Percentiles rank a stretch among this genome's conserved stretches.
phyloP scores from a whole-genome alignment of 371 early-diverging fungal species.

The Mucor velutinosus region DNA sequence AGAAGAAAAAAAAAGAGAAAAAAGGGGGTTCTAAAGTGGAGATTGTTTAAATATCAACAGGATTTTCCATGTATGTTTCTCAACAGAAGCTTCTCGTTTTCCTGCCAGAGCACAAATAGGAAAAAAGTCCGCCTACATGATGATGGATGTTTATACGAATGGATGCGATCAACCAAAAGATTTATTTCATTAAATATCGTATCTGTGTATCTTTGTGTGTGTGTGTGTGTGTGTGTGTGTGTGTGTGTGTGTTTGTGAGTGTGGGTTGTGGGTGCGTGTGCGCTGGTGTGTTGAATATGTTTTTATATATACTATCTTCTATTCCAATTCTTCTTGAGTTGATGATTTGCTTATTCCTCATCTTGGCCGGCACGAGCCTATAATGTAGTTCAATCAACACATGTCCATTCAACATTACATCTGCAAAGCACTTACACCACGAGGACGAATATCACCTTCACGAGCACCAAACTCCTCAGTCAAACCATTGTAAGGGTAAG shows the following conservation, averaged over 20 bases:
- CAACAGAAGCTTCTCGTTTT: conserved; percentile 15
- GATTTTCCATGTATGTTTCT: conserved; percentile 5
- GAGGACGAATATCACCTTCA: conserved; percentile 46
- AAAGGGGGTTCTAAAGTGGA: not conserved
- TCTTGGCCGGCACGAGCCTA: conserved; percentile 32
- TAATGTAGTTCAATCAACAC: not conserved
- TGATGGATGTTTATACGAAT: not conserved
- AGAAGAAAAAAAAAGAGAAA: not conserved
- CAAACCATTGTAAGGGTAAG: conserved; percentile 55
- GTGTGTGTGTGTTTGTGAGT: not conserved
- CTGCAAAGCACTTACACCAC: conserved; percentile 39
- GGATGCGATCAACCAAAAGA: not conserved
- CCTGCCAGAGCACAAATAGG: not conserved
- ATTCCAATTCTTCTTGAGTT: not conserved
- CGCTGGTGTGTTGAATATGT: not conserved
- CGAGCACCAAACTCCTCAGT: conserved; percentile 50
- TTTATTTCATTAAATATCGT: not conserved
- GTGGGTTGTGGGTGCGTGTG: not conserved
- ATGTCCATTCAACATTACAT: not conserved
- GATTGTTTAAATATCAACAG: not conserved
- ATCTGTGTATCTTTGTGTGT: not conserved
- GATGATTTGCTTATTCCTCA: not conserved
- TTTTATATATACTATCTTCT: not conserved
- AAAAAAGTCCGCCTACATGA: not conserved
- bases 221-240: not conserved